Evolutionary conservation across 2,329 filamentous ascomycete genomes (phyloP), one percentile per base, ranked within the genome.

Genomic region (Penicillium sp.): DNA sequence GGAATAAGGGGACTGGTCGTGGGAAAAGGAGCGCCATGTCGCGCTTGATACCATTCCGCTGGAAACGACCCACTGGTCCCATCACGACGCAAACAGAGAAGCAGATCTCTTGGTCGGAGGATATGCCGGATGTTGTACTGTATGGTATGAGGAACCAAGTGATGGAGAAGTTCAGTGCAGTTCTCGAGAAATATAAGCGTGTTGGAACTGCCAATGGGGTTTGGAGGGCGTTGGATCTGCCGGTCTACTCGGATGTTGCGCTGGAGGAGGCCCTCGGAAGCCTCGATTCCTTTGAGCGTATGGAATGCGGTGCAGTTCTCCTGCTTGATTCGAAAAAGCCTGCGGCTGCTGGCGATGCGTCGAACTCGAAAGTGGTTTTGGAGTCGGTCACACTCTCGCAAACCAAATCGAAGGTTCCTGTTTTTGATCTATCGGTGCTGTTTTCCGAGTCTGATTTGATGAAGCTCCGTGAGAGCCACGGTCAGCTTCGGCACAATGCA

Each of bases 41-140:
- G 22, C 50, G 51, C 30, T 7, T 71, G 18, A 25, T 74, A 5
- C 70, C 72, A 39, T 58, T 61, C 57, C 58, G 61, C 27, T 64
- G 70, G 71, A 65, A 71, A 61, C 46, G 60, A 58, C 61, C 66
- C 16, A 30, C 57, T 3, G 60, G 68, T 0, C 64, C 65, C 6
- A 35, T 68, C 19, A 63, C 60, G 1, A 36, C 53, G 6, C 38
- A 43, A 2, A 58, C 68, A 11, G 49, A 68, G 18, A 63, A 58
- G 25, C 60, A 61, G 4, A 45, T 75, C 11, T 62, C 75, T 1
- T 79, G 76, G 75, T 67, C 74, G 12, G 61, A 72, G 41, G 75
- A 79, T 57, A 77, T 78, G 71, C 60, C 73, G 3, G 63, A 67
- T 3, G 68, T 76, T 38, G 57, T 77, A 3, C 54, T 74, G 0